A percentile compares a stretch with the other conserved stretches of the same genome.
phyloP scores from a whole-genome alignment of 2,329 filamentous ascomycete species.

The Penicillium janthinellum region DNA sequence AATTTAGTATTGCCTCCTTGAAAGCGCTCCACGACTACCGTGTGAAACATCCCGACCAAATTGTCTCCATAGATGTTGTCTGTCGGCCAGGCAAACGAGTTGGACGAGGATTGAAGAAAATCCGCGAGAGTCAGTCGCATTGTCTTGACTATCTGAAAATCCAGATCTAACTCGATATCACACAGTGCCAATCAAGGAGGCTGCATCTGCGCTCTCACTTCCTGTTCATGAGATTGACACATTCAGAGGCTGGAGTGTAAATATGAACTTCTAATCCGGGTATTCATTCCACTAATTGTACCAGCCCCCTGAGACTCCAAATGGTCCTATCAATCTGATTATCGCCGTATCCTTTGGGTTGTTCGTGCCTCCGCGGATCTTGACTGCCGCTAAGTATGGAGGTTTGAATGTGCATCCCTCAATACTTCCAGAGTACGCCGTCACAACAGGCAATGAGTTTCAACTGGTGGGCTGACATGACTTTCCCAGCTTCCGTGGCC shows the following conservation, averaged over 20 bases:
- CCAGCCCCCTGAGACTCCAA: conserved; percentile 56
- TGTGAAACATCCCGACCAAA: conserved; percentile 52
- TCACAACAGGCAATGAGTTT: not conserved
- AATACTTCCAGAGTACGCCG: conserved; percentile 73
- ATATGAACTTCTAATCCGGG: conserved; percentile 20
- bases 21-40: conserved; percentile 67
- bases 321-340: conserved; percentile 68
- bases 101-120: conserved; percentile 70
- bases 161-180: conserved; percentile 12
- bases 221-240: conserved; percentile 75
- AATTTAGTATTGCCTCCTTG: conserved; percentile 81
- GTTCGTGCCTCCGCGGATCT: conserved; percentile 76
- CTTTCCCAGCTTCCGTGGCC: conserved; percentile 68
- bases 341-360: conserved; percentile 94
- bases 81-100: conserved; percentile 76
- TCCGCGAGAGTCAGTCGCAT: conserved; percentile 61
- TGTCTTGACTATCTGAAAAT: not conserved
- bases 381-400: conserved; percentile 72
- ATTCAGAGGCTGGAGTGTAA: conserved; percentile 78
- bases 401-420: conserved; percentile 95
- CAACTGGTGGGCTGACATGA: not conserved
- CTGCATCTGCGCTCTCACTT: conserved; percentile 66
- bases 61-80: conserved; percentile 82
- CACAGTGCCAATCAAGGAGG: conserved; percentile 70
- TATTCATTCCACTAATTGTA: conserved; percentile 17